Percentiles rank a stretch among this genome's conserved stretches.
These are phyloP conservation scores for Tetrahymena malaccensis DNA, from an alignment of 73 alveolate genomes.

Conservation along the genomic window DNA sequence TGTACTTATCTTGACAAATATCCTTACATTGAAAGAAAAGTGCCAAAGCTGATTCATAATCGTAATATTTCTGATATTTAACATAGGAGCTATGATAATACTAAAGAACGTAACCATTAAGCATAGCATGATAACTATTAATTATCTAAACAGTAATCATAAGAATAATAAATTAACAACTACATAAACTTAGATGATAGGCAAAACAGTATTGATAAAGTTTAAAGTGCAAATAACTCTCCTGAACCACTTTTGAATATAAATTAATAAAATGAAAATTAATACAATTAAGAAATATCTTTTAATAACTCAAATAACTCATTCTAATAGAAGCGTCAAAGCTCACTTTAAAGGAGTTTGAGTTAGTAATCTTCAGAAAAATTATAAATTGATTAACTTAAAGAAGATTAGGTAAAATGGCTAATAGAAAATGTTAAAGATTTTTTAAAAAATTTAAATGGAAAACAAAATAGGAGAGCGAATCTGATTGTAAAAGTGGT, in stretches of 20 bases:
- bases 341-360: not conserved
- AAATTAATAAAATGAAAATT: not conserved
- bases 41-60: not conserved
- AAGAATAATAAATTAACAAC: not conserved
- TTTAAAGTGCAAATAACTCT: not conserved
- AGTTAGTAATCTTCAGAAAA: not conserved
- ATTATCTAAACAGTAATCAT: not conserved
- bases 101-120: not conserved
- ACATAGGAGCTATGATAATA: not conserved
- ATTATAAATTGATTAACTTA: not conserved
- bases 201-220: not conserved
- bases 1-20: not conserved
- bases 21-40: not conserved
- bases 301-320: not conserved
- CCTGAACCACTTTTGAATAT: not conserved
- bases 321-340: not conserved
- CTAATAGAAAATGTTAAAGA: not conserved
- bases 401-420: not conserved
- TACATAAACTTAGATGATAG: not conserved
- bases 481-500: not conserved
- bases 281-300: not conserved
- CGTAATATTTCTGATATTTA: not conserved
- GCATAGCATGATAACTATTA: not conserved
- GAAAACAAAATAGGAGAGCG: not conserved
- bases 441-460: not conserved